Evolutionary conservation across 2,329 filamentous ascomycete genomes (phyloP).

Genomic region (Nigrospora sphaerica): DNA sequence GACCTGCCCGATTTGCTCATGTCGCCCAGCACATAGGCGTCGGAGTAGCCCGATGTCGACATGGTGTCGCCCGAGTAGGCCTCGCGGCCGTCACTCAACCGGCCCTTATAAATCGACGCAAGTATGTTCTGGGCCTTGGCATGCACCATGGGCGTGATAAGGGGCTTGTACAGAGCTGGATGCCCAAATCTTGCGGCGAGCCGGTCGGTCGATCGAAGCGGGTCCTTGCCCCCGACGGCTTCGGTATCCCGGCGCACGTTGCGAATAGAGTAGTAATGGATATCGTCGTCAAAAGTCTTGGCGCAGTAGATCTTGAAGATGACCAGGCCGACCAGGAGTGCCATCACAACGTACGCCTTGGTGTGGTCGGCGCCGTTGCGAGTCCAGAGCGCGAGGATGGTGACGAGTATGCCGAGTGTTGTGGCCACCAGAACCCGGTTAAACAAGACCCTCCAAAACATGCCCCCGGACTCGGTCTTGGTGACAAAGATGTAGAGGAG

Average conservation of each 20-base stretch:
- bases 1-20: conserved; percentile 57
- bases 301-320: conserved; percentile 84
- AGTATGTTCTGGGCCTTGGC: conserved; percentile 83
- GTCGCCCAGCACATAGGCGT: conserved; percentile 71
- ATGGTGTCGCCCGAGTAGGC: conserved; percentile 47
- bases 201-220: conserved; percentile 51
- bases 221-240: conserved; percentile 40
- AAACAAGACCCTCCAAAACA: conserved; percentile 86
- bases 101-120: conserved; percentile 77
- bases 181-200: conserved; percentile 79
- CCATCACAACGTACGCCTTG: conserved; percentile 62
- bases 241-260: conserved; percentile 43
- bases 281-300: conserved; percentile 66
- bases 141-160: conserved; percentile 94
- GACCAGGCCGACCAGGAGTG: conserved; percentile 71
- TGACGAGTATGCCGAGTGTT: conserved; percentile 70
- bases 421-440: conserved; percentile 85
- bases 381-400: conserved; percentile 69
- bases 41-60: conserved; percentile 68
- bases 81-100: conserved; percentile 61
- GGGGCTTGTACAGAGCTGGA: conserved; percentile 78
- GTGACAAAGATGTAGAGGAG: conserved; percentile 92
- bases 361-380: conserved; percentile 53
- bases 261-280: conserved; percentile 71
- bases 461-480: conserved; percentile 90